Evolutionary conservation across 805 yeast genomes (phyloP).

Genomic region (Candida maris): DNA sequence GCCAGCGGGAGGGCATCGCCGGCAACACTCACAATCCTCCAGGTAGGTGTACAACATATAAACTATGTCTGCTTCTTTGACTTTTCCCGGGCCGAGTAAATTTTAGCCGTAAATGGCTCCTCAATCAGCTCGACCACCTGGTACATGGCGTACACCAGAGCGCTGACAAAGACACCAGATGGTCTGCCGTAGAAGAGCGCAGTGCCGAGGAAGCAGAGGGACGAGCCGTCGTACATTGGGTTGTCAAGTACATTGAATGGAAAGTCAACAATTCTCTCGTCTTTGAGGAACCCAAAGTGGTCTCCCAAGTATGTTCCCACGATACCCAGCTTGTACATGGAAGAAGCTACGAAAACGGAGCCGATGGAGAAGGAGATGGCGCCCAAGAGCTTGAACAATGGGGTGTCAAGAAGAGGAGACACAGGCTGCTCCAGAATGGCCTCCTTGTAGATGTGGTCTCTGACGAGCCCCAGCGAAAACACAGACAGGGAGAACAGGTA

Average conservation of each 20-base stretch:
- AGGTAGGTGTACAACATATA: too few relatives aligned
- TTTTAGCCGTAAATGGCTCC: conserved; percentile 93
- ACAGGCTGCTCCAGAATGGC: conserved; percentile 74
- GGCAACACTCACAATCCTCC: too few relatives aligned
- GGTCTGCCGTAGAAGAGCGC: conserved; percentile 88
- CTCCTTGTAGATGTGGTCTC: conserved; percentile 71
- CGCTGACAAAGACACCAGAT: conserved; percentile 73
- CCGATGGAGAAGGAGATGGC: conserved; percentile 59
- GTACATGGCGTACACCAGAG: conserved; percentile 78
- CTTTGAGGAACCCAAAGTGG: conserved; percentile 94
- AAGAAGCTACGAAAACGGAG: conserved; percentile 71
- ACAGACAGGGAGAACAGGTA: conserved; percentile 79
- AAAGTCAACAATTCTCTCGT: conserved; percentile 82
- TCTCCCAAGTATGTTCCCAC: conserved; percentile 98
- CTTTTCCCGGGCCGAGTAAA: conserved; percentile 69
- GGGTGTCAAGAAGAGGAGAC: conserved; percentile 47
- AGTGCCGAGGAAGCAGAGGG: conserved; percentile 85
- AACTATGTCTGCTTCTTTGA: conserved; percentile 16
- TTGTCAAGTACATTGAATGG: conserved; percentile 89
- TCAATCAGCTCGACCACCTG: conserved; percentile 80
- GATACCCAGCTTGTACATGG: conserved; percentile 91
- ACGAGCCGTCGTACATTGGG: conserved; percentile 96
- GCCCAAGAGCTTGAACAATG: conserved; percentile 43
- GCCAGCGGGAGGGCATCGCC: too few relatives aligned
- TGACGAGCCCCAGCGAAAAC: conserved; percentile 75